A percentile compares a stretch with the other conserved stretches of the same genome.
These are phyloP conservation scores for Tolypocladium ophioglossoides DNA, from an alignment of 2,329 filamentous ascomycete species.

Conservation along the genomic window DNA sequence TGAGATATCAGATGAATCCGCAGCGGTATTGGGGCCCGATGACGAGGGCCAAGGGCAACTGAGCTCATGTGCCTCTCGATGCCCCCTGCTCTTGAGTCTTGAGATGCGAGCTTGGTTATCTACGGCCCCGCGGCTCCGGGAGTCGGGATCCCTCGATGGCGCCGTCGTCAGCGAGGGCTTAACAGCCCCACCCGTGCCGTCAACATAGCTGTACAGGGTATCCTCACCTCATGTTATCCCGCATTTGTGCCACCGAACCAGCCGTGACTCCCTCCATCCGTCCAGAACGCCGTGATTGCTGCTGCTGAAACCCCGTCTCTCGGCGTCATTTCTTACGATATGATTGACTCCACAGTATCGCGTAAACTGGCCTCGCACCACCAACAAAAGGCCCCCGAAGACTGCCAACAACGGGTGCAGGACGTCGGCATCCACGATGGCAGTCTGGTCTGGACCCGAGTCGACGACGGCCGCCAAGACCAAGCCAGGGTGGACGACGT, in stretches of 20 bases:
- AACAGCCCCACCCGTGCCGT: background rate
- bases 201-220: background rate
- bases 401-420: constrained; percentile 3
- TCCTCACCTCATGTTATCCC: background rate
- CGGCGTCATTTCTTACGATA: background rate
- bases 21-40: constrained; percentile 90
- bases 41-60: constrained; percentile 36
- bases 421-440: constrained; percentile 12
- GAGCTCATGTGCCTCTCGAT: background rate
- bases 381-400: too few relatives aligned
- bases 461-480: constrained; percentile 5
- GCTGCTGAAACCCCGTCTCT: background rate
- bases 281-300: background rate
- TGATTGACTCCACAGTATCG: background rate
- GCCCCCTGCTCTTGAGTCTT: background rate
- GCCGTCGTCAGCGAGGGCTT: background rate
- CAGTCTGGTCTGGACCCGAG: constrained; percentile 16
- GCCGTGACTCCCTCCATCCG: background rate
- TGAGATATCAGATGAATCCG: constrained; percentile 86
- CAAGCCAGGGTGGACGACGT: constrained; percentile 14
- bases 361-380: too few relatives aligned
- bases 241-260: background rate
- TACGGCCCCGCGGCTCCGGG: background rate
- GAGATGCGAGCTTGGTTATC: background rate
- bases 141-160: background rate